Evolutionary conservation across 2,329 filamentous ascomycete species (phyloP).

Genomic region (Penicillium sp.): DNA sequence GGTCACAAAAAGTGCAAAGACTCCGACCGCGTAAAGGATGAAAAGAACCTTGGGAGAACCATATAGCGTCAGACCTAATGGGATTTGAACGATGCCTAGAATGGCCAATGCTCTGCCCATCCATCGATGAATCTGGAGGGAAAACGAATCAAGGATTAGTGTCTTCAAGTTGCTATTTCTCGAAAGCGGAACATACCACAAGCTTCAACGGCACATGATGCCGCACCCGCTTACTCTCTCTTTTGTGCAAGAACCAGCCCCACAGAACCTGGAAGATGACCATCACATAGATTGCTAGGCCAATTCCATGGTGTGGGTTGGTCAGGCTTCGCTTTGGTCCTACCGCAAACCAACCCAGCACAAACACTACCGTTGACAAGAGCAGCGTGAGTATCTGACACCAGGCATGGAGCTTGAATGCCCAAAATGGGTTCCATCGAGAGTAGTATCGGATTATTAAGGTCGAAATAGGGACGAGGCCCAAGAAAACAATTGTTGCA

Average conservation of each 20-base stretch:
- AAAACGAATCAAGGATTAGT: slow-evolving; percentile 40
- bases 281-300: slow-evolving; percentile 63
- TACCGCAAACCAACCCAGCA: slow-evolving; percentile 65
- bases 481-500: slow-evolving; percentile 62
- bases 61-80: slow-evolving; percentile 86
- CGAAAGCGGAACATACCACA: slow-evolving; percentile 48
- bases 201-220: slow-evolving; percentile 60
- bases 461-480: slow-evolving; percentile 61
- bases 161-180: not conserved
- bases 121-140: slow-evolving; percentile 77
- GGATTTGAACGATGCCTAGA: slow-evolving; percentile 82
- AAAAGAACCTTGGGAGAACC: slow-evolving; percentile 85
- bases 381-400: slow-evolving; percentile 63
- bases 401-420: slow-evolving; percentile 64
- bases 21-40: slow-evolving; percentile 80
- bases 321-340: slow-evolving; percentile 61
- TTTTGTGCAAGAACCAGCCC: slow-evolving; percentile 59
- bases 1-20: slow-evolving; percentile 67
- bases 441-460: slow-evolving; percentile 64
- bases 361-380: slow-evolving; percentile 62
- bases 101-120: slow-evolving; percentile 75
- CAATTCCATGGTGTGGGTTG: slow-evolving; percentile 69
- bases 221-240: slow-evolving; percentile 55
- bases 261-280: slow-evolving; percentile 61
- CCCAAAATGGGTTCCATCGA: slow-evolving; percentile 54